Evolutionary conservation across 108 stramenopile genomes (phyloP).

Genomic region (Tribonema minus): DNA sequence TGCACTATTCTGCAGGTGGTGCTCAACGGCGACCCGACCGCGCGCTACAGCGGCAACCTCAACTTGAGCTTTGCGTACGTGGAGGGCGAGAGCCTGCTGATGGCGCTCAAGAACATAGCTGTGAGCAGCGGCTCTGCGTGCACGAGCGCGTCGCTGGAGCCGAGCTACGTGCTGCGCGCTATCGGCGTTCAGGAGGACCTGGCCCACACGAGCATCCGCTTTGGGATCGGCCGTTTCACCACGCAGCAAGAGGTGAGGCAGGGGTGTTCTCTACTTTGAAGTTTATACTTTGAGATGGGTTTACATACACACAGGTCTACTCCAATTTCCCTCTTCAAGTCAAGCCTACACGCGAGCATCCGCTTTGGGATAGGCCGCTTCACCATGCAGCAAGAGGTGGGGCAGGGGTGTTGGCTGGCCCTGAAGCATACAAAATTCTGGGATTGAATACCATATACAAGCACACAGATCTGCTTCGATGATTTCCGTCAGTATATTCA

Average conservation of each 20-base stretch:
- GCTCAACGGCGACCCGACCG: constrained; percentile 82
- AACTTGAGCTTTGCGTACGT: constrained; percentile 99
- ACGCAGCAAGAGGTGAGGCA: constrained; percentile 91
- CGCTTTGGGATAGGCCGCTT: constrained; percentile 98
- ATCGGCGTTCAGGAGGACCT: constrained; percentile 96
- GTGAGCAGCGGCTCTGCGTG: constrained; percentile 95
- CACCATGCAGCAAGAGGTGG: constrained; percentile 90
- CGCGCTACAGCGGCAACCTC: constrained; percentile 83
- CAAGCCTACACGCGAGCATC: constrained; percentile 89
- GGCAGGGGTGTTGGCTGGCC: too few species aligned
- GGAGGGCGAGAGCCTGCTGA: constrained; percentile 92
- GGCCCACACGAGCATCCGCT: constrained; percentile 92
- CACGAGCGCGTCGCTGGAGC: constrained; percentile 93
- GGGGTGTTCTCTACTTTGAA: too few species aligned
- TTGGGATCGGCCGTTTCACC: constrained; percentile 95
- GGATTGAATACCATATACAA: too few species aligned
- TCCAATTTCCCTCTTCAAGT: too few species aligned
- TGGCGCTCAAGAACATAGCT: constrained; percentile 97
- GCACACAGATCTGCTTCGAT: too few species aligned
- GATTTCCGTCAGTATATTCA: too few species aligned
- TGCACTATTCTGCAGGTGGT: too few species aligned
- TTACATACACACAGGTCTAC: too few species aligned
- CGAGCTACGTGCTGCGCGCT: constrained; percentile 95
- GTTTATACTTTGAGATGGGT: too few species aligned
- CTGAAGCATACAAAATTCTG: too few species aligned